Evolutionary conservation across 306 rosid genomes (phyloP).

Genomic region (Carpinus fangiana): DNA sequence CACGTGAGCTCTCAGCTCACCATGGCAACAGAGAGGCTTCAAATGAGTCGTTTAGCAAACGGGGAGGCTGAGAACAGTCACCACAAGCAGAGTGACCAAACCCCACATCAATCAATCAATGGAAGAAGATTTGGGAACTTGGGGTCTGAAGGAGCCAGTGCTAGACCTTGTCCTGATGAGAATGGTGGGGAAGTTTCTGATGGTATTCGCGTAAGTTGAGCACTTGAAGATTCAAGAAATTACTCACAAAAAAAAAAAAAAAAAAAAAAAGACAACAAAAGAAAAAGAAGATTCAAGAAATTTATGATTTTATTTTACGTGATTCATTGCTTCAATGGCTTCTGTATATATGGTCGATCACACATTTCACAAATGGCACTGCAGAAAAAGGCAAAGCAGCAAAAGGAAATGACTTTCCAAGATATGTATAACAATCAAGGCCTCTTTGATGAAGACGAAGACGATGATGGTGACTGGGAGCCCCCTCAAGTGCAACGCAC

Average conservation of each 20-base stretch:
- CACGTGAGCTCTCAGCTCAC: constrained; percentile 24
- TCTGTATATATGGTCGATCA: too few relatives aligned
- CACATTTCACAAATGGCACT: not conserved
- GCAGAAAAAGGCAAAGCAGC: constrained; percentile 52
- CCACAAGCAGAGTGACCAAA: constrained; percentile 44
- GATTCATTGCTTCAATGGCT: constrained; percentile 16
- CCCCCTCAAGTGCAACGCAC: constrained; percentile 36
- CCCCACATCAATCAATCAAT: constrained; percentile 27
- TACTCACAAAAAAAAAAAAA: too few relatives aligned
- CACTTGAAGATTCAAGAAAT: not conserved
- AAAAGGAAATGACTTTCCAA: constrained; percentile 67
- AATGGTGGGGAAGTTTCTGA: constrained; percentile 35
- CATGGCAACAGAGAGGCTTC: constrained; percentile 40
- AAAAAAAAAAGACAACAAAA: too few relatives aligned
- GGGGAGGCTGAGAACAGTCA: constrained; percentile 52
- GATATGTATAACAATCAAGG: constrained; percentile 58
- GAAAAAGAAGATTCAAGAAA: not conserved
- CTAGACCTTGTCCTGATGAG: constrained; percentile 28
- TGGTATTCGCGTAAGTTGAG: constrained; percentile 40
- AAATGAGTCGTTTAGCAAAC: constrained; percentile 42
- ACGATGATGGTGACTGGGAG: constrained; percentile 89
- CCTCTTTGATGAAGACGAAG: constrained; percentile 55
- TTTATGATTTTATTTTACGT: constrained; percentile 7
- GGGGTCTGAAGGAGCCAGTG: constrained; percentile 33
- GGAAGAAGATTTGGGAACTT: constrained; percentile 38